These are phyloP conservation scores for Lactuca saligna DNA, from an alignment of 129 eudicot species.

Conservation along the genomic window DNA sequence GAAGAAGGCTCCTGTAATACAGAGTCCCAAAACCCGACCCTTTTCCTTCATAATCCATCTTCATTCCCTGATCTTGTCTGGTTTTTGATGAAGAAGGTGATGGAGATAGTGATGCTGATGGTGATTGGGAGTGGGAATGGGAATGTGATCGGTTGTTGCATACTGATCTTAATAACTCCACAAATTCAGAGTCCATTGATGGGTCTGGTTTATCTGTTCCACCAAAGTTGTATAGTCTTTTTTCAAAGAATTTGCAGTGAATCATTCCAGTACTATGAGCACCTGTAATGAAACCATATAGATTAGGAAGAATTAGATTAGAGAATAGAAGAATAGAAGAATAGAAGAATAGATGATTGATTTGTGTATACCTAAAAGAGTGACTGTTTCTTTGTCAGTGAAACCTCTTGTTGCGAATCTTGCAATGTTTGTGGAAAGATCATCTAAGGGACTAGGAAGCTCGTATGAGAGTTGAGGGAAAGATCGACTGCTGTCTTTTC, in stretches of 20 bases:
- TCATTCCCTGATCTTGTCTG: constrained; percentile 41
- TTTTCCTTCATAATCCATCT: constrained; percentile 68
- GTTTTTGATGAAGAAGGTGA: constrained; percentile 30
- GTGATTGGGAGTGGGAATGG: constrained; percentile 21
- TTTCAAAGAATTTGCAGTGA: constrained; percentile 62
- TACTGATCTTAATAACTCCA: constrained; percentile 40
- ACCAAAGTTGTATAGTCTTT: constrained; percentile 59
- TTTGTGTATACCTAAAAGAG: constrained; percentile 31
- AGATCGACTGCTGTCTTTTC: constrained; percentile 53
- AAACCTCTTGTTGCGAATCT: constrained; percentile 60
- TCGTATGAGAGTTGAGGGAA: constrained; percentile 44
- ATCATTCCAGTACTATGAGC: constrained; percentile 79
- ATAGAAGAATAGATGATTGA: neutral
- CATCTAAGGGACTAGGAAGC: constrained; percentile 69
- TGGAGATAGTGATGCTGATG: constrained; percentile 43
- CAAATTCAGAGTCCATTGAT: constrained; percentile 56
- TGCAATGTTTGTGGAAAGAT: constrained; percentile 34
- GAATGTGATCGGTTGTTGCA: constrained; percentile 34
- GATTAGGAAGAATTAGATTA: neutral
- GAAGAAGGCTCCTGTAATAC: constrained; percentile 66
- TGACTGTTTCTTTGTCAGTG: constrained; percentile 61
- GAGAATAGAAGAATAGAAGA: neutral
- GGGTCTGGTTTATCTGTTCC: constrained; percentile 58
- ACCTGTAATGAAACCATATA: constrained; percentile 39
- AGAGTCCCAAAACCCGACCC: constrained; percentile 63